Evolutionary conservation across 1,139 yeast genomes (phyloP), one percentile per base, ranked within the genome.

Genomic region (Saccharomyces hybrid): DNA sequence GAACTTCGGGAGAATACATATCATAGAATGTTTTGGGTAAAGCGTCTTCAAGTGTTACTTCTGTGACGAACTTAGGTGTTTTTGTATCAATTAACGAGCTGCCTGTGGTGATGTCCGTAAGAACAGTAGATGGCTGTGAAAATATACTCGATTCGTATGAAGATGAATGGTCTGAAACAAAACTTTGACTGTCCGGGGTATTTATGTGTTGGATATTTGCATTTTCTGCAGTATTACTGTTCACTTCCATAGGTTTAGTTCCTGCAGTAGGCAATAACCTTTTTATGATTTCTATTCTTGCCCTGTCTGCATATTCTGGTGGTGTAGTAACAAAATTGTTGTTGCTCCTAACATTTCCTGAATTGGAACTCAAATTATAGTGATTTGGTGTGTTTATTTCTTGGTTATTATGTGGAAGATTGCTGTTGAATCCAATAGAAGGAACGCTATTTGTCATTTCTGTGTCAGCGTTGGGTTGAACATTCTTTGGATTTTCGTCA

Each of bases 1-100:
- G 68, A 16, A 79, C 69, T 52, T 80, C 82, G 1, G 81, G 78
- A 0, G 82, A 71, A 65, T 82, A 82, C 79, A 81, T 80, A 63
- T 79, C 82, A 38, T 70, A 63, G 60, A 76, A 82, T 32, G 72
- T 70, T 16, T 65, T 63, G 1, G 86, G 86, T 13, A 82, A 62
- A 1, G 80, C 83, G 20, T 71, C 72, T 50, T 70, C 70, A 38
- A 73, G 52, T 1, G 71, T 60, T 4, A 72, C 53, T 34, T 61
- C 57, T 8, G 61, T 56, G 25, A 63, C 53, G 28, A 58, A 49
- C 52, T 63, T 55, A 20, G 56, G 51, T 48, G 57, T 28, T 50
- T 47, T 42, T 47, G 48, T 31, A 50, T 48, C 31, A 49, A 50
- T 27, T 56, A 49, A 34, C 28, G 34, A 42, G 51, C 28, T 60